Percentiles rank a stretch among this genome's conserved stretches.
These are phyloP conservation scores for Capsicum chinense DNA, from an alignment of 257 asterid genomes.

Conservation along the genomic window DNA sequence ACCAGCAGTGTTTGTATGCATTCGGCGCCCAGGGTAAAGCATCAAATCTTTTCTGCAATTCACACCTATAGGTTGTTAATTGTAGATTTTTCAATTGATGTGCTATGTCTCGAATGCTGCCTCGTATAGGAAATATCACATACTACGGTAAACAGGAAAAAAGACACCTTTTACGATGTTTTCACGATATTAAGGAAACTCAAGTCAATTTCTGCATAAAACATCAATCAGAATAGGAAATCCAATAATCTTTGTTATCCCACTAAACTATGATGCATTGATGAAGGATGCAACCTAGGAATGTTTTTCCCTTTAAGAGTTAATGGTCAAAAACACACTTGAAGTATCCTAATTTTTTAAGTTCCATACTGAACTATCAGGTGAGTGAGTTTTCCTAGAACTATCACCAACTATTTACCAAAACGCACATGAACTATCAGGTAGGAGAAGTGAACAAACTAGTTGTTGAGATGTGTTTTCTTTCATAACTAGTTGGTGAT, in stretches of 20 bases:
- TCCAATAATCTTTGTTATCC: background rate
- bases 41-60: conserved; percentile 12
- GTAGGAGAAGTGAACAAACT: too few relatives aligned
- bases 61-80: background rate
- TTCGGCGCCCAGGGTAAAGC: conserved; percentile 83
- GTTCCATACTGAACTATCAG: too few relatives aligned
- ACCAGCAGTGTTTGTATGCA: conserved; percentile 78
- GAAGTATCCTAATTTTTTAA: too few relatives aligned
- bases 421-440: too few relatives aligned
- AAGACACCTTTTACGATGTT: background rate
- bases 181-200: background rate
- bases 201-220: background rate
- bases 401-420: too few relatives aligned
- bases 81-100: background rate
- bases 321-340: too few relatives aligned
- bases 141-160: background rate
- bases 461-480: too few relatives aligned
- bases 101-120: background rate
- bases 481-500: too few relatives aligned
- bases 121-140: background rate
- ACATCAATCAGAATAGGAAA: background rate
- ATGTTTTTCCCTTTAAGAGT: background rate
- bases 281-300: conserved; percentile 13
- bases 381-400: too few relatives aligned
- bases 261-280: background rate